Base-by-base conservation (phyloP, 441 rosid species). In the Iberis amara region DNA sequence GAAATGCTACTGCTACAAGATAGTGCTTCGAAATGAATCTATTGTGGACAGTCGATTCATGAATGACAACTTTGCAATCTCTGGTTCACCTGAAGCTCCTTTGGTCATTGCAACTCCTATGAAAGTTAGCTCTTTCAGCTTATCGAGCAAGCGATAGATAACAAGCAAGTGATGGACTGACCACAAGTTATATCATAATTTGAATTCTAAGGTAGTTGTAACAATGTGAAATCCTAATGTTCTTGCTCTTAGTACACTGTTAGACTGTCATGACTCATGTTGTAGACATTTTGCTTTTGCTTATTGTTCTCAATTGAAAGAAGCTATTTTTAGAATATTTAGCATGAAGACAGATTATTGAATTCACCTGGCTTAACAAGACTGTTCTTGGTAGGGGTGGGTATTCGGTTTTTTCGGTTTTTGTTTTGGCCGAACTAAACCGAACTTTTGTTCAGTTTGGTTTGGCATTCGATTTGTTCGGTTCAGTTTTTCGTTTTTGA, bases 41-140 rank as follows among this genome's bases (percentile, higher is more conserved):
- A 88, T 92, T 11, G 91, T 88, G 7, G 98, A 86, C 51, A 88
- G 98, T 65, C 85, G 98, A 48, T 92, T 92, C 89, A 88, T 33
- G 98, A 85, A 92, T 11, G 98, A 92, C 66, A 88, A 33, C 73
- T 88, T 75, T 71, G 96, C 96, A 10, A 86, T 80, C 55, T 78
- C 73, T 2, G 95, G 88, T 58, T 85, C 96, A 51, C 96, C 95
- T 5, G 95, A 92, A 75, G 98, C 98, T 27, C 96, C 98, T 15
- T 70, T 91, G 65, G 98, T 91, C 65, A 85, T 91, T 64, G 98
- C 98, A 12, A 91, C 96, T 7, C 85, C 86, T 28, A 59, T 83
- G 79, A 88, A 88, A 80, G 96, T 91, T 63, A 91, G 98, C 74
- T 92, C 96, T 40, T 92, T 92, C 77, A 88, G 91, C 82, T 80